Base-by-base conservation (phyloP, 2,329 filamentous ascomycete genomes). In the Chaetomium olivaceum region DNA sequence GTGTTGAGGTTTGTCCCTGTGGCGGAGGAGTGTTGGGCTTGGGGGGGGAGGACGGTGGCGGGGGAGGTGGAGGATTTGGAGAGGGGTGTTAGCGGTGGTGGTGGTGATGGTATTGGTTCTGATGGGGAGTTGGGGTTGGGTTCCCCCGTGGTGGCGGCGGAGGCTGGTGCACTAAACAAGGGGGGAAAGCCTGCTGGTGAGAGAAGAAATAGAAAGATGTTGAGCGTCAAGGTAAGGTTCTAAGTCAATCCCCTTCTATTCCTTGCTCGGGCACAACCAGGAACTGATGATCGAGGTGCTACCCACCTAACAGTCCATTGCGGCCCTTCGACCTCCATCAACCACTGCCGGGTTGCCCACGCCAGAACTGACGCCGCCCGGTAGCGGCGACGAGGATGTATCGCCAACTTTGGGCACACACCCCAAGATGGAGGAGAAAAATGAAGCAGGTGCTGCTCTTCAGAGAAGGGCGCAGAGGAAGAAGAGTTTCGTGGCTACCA, bases 1-100 rank as follows among this genome's bases (percentile, higher is more conserved):
- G 82, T 93, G 39, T 78, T 97, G 63, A 87, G 88, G 39, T 97
- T 94, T 72, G 78, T 87, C 7, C 80, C 89, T 0, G 85, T 92
- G 4, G 76, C 84, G 0, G 91, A 94, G 72, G 89, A 92, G 63
- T 89, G 90, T 68, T 78, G 91, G 19, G 92, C 90, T 0, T 88
- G 83, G 61, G 88, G 89, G 61, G 89, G 91, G 12, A 87, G 81
- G 69, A 96, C 91, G 0, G 80, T 91, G 19, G 81, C 86, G 21
- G 86, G 87, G 14, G 87, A 91, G 71, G 86, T 92, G 55, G 86
- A 90, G 61, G 84, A 87, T 36, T 72, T 85, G 67, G 81, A 73
- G 46, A 70, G 65, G 68, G 73, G 46, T 7, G n/a, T 39, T 50
- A n/a, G n/a, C n/a, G 5, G 21, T 46, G n/a, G n/a, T 31, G 54